A percentile compares a stretch with the other conserved stretches of the same genome.
These are phyloP conservation scores for Stellera chamaejasme DNA, from an alignment of 345 rosid species.

Conservation along the genomic window DNA sequence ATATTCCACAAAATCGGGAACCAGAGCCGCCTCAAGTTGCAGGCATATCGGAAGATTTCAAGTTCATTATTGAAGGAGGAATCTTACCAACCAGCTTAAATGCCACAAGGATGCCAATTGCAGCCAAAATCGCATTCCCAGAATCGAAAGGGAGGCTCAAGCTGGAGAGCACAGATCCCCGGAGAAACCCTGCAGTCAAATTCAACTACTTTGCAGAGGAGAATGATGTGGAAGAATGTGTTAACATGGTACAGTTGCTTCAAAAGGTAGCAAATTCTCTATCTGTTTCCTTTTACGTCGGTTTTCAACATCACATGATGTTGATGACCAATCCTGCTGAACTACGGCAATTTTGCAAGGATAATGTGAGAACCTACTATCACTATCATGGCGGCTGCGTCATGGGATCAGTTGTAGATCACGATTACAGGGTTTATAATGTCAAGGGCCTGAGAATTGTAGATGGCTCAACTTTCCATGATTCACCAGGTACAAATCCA, in stretches of 20 bases:
- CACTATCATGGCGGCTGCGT: conserved; percentile 66
- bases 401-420: conserved; percentile 52
- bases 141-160: conserved; percentile 56
- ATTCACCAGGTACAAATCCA: conserved; percentile 82
- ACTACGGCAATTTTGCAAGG: conserved; percentile 40
- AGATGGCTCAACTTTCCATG: conserved; percentile 65
- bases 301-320: conserved; percentile 21
- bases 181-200: conserved; percentile 53
- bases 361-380: conserved; percentile 54
- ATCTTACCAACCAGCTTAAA: conserved; percentile 37
- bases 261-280: conserved; percentile 46
- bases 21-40: conserved; percentile 64
- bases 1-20: conserved; percentile 29
- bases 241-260: conserved; percentile 46
- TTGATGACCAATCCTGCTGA: conserved; percentile 24
- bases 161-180: conserved; percentile 40
- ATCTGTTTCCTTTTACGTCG: conserved; percentile 38
- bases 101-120: conserved; percentile 40
- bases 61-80: conserved; percentile 46
- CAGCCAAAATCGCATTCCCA: conserved; percentile 60
- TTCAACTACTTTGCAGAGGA: conserved; percentile 56
- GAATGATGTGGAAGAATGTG: conserved; percentile 43
- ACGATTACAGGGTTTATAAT: conserved; percentile 45
- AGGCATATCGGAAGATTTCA: conserved; percentile 46
- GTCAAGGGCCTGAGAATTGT: conserved; percentile 45